Conservation (phyloP, 2,329 filamentous ascomycete species). For the Xylariaceae sp. region DNA sequence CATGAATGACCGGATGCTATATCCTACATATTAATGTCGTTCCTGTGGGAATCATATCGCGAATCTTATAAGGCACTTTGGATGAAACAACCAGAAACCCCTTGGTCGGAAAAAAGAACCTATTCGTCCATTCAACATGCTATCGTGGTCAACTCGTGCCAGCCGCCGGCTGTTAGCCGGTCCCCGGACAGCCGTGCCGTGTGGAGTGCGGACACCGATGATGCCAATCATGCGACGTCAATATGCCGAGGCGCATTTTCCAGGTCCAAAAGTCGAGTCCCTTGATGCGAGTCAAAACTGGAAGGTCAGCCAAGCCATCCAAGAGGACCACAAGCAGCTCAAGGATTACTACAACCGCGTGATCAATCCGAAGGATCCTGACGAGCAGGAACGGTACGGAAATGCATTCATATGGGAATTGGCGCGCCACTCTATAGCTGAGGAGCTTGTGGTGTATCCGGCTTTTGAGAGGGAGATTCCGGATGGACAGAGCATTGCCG, state of each 20-base stretch:
- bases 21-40: neutral
- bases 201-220: neutral
- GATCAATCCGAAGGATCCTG: conserved; percentile 36
- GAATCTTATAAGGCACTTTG: neutral
- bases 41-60: neutral
- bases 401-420: conserved; percentile 51
- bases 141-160: conserved; percentile 1
- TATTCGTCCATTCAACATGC: neutral
- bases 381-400: conserved; percentile 40
- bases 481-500: conserved; percentile 35
- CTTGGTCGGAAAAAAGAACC: neutral
- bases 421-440: conserved; percentile 45
- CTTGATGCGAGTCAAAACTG: conserved; percentile 9
- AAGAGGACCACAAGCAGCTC: conserved; percentile 25
- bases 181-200: neutral
- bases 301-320: conserved; percentile 14
- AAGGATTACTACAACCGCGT: conserved; percentile 39
- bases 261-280: conserved; percentile 8
- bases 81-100: neutral
- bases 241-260: conserved; percentile 11
- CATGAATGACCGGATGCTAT: neutral
- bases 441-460: conserved; percentile 47
- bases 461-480: conserved; percentile 39
- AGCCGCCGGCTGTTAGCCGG: neutral
- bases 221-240: neutral